Base-by-base conservation (phyloP, 1,284 basidiomycete genomes). In the Tranzscheliella williamsii region DNA sequence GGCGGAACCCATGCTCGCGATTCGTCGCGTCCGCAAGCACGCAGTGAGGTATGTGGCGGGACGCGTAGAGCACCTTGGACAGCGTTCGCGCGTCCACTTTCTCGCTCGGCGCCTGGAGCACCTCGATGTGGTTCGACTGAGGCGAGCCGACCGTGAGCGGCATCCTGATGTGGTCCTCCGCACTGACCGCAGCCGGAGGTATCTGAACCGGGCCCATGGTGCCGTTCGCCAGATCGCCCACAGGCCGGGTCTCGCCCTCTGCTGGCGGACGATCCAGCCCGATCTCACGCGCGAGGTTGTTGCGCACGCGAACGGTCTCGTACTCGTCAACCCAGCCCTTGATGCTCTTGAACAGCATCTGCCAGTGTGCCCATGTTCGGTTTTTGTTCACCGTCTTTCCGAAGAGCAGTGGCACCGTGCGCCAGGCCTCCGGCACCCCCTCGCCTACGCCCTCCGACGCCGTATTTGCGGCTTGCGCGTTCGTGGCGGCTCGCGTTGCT, bases 361-460 rank as follows among this genome's bases (percentile, higher is more conserved):
- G 41, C 73, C 73, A 75, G 38, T 75, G 72, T 23, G 47, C 27
- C 72, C 72, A 74, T 2, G 72, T 71, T n/a, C 73, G 42, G 3
- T 22, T 17, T 3, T 42, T 52, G 9, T 62, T 55, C 18, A 52
- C 35, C 22, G 38, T 51, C 30, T 17, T 44, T 27, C 58, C 58
- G 12, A 62, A 62, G 22, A 62, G 44, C n/a, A 53, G 31, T 4
- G 47, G 7, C 2, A 37, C 16, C 17, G 38, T 30, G n/a, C 27
- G 30, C 58, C 58, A 62, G n/a, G 13, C 44, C 0, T 16, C 1
- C n/a, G n/a, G n/a, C n/a, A n/a, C n/a, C n/a, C n/a, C n/a, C n/a
- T n/a, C n/a, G n/a, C n/a, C n/a, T n/a, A n/a, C n/a, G 6, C 11
- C 21, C 15, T 27, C 8, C 12, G 35, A 21, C 8, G 7, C 18